Evolutionary conservation across 2,329 filamentous ascomycete species (phyloP), one percentile per base, ranked within the genome.

Genomic region (Penicillium sp.): DNA sequence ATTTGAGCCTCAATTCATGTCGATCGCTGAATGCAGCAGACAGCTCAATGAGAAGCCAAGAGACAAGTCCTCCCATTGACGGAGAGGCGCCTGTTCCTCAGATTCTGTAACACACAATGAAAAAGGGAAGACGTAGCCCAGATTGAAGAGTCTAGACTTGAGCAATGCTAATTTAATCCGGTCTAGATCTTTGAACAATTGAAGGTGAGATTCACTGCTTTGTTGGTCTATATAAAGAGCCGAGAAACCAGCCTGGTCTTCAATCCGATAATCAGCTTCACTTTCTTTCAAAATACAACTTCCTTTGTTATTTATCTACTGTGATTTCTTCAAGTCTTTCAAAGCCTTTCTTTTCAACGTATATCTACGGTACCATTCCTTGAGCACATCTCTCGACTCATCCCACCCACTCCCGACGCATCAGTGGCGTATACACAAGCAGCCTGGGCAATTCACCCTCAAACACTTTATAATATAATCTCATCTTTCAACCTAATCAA

Each of bases 141-240:
- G n/a, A 38, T 47, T 10, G n/a, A 29, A 10, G 47, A 47, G 51
- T 53, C 58, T 50, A 55, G 55, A 52, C 14, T 32, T 32, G 9
- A 26, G 18, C 39, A 36, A 19, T 60, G 47, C 54, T 60, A 61
- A 58, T 49, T 60, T 56, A 35, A 48, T 55, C 26, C 7, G 52
- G 45, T 61, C 57, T 63, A 59, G 59, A 55, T 38, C 26, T 16
- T 45, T n/a, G 47, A 40, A 18, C 13, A 26, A 19, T 39, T 51
- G 46, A 51, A 16, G 18, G 46, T 35, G 19, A 30, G 16, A 46
- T 4, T 8, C 14, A 30, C 47, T 50, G 39, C 52, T 51, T 51
- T 55, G 19, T 51, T 41, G 18, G 14, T 46, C 50, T 47, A 47
- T 54, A 50, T 57, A 53, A 52, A 48, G 27, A 56, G 32, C 42